Evolutionary conservation across 2,329 filamentous ascomycete genomes (phyloP), one percentile per base, ranked within the genome.

Genomic region (Trichoderma koningiopsis): DNA sequence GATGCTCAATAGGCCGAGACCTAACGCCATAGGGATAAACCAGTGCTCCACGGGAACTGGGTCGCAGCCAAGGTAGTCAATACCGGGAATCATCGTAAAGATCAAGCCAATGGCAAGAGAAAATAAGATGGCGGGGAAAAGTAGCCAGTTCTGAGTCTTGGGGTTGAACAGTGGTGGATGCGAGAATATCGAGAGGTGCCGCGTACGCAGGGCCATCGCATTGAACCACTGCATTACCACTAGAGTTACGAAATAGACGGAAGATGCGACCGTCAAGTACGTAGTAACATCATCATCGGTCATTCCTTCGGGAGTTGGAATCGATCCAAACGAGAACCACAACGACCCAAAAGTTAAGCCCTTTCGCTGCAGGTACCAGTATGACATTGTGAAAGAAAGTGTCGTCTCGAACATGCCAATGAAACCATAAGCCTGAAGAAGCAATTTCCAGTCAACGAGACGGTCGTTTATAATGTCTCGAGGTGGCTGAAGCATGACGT

Each of bases 211-310:
- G 1, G 89, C 88, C 75, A 94, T 85, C 4, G 94, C 82, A 76
- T 91, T 92, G 83, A 93, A 93, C 83, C 89, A 90, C 83, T 92
- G 90, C 91, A 94, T 93, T 60, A 94, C 89, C 2, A 95, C 92
- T 27, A 95, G 81, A 70, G 90, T 94, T 73, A 94, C 87, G 74
- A 94, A 94, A 79, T 94, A 94, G 70, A 95, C 89, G 19, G 89
- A 91, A 47, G 87, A 90, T 0, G 90, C 91, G 6, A 49, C n/a
- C 24, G 47, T 49, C 4, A 49, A 24, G 4, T 49, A 4, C 10
- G 22, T 13, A 24, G n/a, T 49, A 13, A 49, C 22, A 3, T 49
- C 47, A 5, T 49, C 47, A 1, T 1, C 22, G 4, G 47, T 70
- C 86, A 84, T 71, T 89, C 90, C 84, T 13, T 87, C 83, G 75